These are phyloP conservation scores for Westerdykella sp. DNA, from an alignment of 2,329 filamentous ascomycete species.

Conservation along the genomic window DNA sequence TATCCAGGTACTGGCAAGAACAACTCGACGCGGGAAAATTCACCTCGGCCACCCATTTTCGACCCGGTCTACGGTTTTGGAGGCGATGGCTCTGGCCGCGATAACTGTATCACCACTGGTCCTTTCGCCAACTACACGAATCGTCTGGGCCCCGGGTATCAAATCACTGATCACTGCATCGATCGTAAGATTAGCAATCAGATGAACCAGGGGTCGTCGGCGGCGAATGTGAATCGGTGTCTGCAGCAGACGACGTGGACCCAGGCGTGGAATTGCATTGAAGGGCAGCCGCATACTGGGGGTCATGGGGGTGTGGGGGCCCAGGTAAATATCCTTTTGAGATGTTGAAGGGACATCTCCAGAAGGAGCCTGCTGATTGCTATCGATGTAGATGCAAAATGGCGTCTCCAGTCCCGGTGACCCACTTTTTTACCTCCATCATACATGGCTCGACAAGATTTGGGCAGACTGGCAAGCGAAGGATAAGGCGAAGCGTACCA, in stretches of 20 bases:
- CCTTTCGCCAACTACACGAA: slow-evolving; percentile 18
- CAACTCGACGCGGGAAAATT: slow-evolving; percentile 16
- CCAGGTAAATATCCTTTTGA: slow-evolving; percentile 5
- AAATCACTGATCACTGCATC: slow-evolving; percentile 15
- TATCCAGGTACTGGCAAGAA: slow-evolving; percentile 15
- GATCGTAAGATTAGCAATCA: slow-evolving; percentile 10
- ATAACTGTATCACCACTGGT: slow-evolving; percentile 11
- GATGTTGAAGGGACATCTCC: background rate
- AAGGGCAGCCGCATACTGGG: slow-evolving; percentile 7
- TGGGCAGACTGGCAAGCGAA: slow-evolving; percentile 17
- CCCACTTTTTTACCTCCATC: slow-evolving; percentile 19
- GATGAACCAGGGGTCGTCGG: slow-evolving; percentile 1
- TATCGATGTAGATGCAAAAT: slow-evolving; percentile 12
- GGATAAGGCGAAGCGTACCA: slow-evolving; percentile 3
- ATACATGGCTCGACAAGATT: slow-evolving; percentile 18
- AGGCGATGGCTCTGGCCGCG: slow-evolving; percentile 9
- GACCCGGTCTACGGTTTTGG: slow-evolving; percentile 15
- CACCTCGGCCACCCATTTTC: slow-evolving; percentile 7
- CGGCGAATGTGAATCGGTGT: slow-evolving; percentile 7
- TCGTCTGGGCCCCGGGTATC: slow-evolving; percentile 9
- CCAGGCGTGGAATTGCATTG: slow-evolving; percentile 11
- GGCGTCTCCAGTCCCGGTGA: slow-evolving; percentile 14
- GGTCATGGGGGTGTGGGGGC: slow-evolving; percentile 16
- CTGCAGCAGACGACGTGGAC: slow-evolving; percentile 4
- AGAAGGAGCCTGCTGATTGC: background rate